Evolutionary conservation across 768 basidiomycete species (phyloP), one percentile per base, ranked within the genome.

Genomic region (Lactifluus subvellereus): DNA sequence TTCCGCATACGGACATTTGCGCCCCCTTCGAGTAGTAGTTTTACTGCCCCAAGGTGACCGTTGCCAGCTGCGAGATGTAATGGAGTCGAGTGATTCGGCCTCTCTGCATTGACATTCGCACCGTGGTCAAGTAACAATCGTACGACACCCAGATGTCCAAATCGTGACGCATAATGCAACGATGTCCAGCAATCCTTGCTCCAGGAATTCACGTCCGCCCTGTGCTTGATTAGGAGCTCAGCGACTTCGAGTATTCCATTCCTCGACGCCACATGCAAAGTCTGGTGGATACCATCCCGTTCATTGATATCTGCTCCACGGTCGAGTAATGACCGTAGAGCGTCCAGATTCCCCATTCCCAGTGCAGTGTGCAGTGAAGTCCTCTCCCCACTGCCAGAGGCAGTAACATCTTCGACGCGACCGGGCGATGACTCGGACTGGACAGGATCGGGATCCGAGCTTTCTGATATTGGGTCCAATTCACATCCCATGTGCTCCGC

Each of bases 51-150:
- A 14, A 51, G n/a, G 16, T 51, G 16, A 10, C 54, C 61, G 16
- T 61, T 49, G 30, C 47, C 13, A 10, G 61, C 47, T 7, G 61
- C 30, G 27, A 62, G 56, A 27, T 52, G 49, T 6, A 62, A 27
- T 7, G 61, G 40, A 10, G 61, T 62, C 55, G 50, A 43, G 4
- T 43, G 13, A 11, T 62, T 33, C 20, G 43, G 27, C 16, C 37
- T 51, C 33, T 27, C 43, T 14, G 54, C 54, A 18, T 57, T 57
- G 40, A 62, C 50, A 51, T 57, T n/a, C 27, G 61, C 61, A 2
- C 49, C 42, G 1, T 43, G 10, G 20, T 38, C 43, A 10, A 62
- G 20, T 2, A 57, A 22, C 33, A 32, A 42, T 3, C 22, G 49
- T 22, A 13, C 33, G 20, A 56, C n/a, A 10, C 52, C 22, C 35